Percentiles rank a stretch among this genome's conserved stretches.
These are phyloP conservation scores for Umbelopsis ramanniana DNA, from an alignment of 192 early-diverging fungal genomes.

Conservation along the genomic window DNA sequence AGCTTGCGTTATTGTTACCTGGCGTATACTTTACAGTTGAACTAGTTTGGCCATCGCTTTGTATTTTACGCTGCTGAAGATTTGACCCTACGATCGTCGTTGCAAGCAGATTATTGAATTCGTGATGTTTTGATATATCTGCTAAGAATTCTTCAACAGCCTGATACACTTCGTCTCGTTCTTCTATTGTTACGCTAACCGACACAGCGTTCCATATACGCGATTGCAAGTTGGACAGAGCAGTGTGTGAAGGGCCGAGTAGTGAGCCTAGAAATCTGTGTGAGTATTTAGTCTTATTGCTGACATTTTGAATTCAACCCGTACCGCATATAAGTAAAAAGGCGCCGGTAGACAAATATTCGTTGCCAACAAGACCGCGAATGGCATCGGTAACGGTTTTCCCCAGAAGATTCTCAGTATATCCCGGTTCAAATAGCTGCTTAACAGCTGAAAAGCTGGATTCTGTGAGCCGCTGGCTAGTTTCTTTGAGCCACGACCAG, in stretches of 20 bases:
- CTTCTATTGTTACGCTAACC: conserved; percentile 15
- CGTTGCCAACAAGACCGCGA: not conserved
- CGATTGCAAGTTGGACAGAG: not conserved
- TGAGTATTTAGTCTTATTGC: not conserved
- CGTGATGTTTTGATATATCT: not conserved
- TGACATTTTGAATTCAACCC: not conserved
- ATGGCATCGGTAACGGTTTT: not conserved
- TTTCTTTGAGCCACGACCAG: conserved; percentile 7
- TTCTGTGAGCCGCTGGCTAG: not conserved
- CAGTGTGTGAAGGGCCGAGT: not conserved
- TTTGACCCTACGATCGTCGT: not conserved
- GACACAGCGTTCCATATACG: conserved; percentile 9
- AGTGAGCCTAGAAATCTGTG: not conserved
- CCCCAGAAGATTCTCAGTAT: not conserved
- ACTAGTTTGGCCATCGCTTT: not conserved
- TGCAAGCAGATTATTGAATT: conserved; percentile 2
- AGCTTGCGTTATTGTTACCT: not conserved
- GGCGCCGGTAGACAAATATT: conserved; percentile 5
- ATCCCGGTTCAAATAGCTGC: not conserved
- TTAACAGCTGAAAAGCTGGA: not conserved
- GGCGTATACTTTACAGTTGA: not conserved
- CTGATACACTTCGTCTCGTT: conserved; percentile 11
- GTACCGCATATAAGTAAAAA: conserved; percentile 11
- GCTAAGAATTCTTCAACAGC: conserved; percentile 10
- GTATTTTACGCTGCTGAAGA: not conserved